Conservation (phyloP, 2,329 filamentous ascomycete species). For the Lojkania enalia region DNA sequence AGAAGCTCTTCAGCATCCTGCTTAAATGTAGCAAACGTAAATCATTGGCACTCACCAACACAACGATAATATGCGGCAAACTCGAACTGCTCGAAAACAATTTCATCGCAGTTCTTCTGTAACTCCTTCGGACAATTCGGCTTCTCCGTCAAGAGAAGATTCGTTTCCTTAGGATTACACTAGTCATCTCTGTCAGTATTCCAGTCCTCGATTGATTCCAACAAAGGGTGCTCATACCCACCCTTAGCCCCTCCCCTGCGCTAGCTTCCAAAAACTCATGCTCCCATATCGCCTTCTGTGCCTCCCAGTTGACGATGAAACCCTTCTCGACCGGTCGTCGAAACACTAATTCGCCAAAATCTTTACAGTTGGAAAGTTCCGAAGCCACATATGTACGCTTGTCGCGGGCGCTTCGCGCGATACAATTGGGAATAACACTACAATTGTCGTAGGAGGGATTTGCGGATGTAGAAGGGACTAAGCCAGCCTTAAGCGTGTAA, state of each 20-base stretch:
- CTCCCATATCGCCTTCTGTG: constrained; percentile 94
- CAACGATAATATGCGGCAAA: constrained; percentile 84
- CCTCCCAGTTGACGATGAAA: constrained; percentile 95
- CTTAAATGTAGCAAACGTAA: background rate
- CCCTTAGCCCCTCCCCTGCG: constrained; percentile 62
- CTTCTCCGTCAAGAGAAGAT: constrained; percentile 81
- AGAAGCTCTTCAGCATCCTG: background rate
- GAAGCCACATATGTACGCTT: constrained; percentile 78
- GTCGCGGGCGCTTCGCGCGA: constrained; percentile 77
- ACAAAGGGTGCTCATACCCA: constrained; percentile 30
- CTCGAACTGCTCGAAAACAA: constrained; percentile 96
- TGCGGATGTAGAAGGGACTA: constrained; percentile 50
- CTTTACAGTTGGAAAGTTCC: constrained; percentile 76
- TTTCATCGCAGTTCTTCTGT: constrained; percentile 90
- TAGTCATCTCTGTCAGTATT: constrained; percentile 17
- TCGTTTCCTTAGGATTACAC: constrained; percentile 80
- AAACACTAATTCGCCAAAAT: constrained; percentile 88
- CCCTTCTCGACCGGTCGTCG: constrained; percentile 91
- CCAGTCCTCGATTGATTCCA: background rate
- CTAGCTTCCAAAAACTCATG: constrained; percentile 79
- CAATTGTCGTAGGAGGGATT: constrained; percentile 52
- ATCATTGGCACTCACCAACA: constrained; percentile 58
- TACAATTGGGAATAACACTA: constrained; percentile 79
- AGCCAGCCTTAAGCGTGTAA: constrained; percentile 87
- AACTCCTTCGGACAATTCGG: constrained; percentile 79